These are phyloP conservation scores for Juncus effusus DNA, from an alignment of 176 grass and related monocot genomes.

Conservation along the genomic window DNA sequence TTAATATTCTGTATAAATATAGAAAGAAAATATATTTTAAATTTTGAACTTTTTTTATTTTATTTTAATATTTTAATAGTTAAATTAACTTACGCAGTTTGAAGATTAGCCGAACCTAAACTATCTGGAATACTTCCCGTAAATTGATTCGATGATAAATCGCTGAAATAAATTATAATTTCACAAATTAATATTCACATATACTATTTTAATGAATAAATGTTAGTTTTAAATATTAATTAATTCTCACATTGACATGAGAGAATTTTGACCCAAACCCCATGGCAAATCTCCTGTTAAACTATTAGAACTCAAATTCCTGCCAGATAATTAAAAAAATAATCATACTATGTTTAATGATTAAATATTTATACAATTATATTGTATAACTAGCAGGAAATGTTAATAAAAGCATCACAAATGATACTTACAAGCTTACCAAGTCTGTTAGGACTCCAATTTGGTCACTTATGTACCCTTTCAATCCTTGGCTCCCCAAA, in stretches of 20 bases:
- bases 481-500: constrained; percentile 90
- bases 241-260: constrained; percentile 64
- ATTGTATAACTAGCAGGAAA: not conserved
- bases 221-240: not conserved
- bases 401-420: constrained; percentile 17
- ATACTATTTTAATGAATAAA: constrained; percentile 13
- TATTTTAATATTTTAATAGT: constrained; percentile 13
- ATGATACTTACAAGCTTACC: constrained; percentile 99
- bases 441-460: constrained; percentile 79
- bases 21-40: not conserved
- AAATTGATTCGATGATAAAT: constrained; percentile 89
- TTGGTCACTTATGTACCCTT: constrained; percentile 86
- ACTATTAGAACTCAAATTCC: constrained; percentile 97
- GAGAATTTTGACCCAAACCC: constrained; percentile 73
- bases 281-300: constrained; percentile 72
- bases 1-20: constrained; percentile 56
- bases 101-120: constrained; percentile 78
- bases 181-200: constrained; percentile 16
- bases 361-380: not conserved
- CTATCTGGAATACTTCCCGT: constrained; percentile 74
- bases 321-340: constrained; percentile 12
- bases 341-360: not conserved
- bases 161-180: constrained; percentile 46
- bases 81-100: constrained; percentile 59
- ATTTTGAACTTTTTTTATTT: constrained; percentile 1